A percentile compares a stretch with the other conserved stretches of the same genome.
Evolutionary conservation across 2,329 filamentous ascomycete species (phyloP).

Genomic region (Cyphellophora europaea): DNA sequence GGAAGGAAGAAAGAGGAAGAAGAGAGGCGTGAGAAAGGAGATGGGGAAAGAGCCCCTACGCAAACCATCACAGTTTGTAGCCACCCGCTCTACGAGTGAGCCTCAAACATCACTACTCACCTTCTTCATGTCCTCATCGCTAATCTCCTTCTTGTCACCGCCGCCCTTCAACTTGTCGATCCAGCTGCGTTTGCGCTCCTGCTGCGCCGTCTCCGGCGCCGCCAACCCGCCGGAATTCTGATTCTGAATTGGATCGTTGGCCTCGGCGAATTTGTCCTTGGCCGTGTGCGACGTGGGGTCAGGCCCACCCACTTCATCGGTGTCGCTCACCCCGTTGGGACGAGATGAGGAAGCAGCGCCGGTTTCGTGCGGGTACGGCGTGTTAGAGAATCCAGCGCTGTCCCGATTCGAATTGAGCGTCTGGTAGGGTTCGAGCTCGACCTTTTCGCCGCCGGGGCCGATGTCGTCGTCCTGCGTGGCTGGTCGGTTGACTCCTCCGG

Average conservation of each 20-base stretch:
- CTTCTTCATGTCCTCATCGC: conserved; percentile 13
- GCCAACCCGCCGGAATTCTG: conserved; percentile 2
- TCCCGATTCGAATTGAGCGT: conserved; percentile 7
- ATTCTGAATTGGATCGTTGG: conserved; percentile 11
- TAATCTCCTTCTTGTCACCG: conserved; percentile 3
- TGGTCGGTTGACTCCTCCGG: neutral
- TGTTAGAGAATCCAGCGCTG: neutral
- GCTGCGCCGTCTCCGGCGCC: neutral
- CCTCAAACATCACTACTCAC: too few relatives aligned
- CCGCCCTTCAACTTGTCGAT: conserved; percentile 5
- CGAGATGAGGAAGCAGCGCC: neutral
- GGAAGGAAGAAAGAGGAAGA: too few relatives aligned
- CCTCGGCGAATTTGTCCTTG: conserved; percentile 11
- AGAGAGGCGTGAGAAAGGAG: too few relatives aligned
- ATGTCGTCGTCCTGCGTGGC: neutral
- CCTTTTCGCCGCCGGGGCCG: neutral
- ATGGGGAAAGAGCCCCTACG: too few relatives aligned
- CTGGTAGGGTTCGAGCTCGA: conserved; percentile 11
- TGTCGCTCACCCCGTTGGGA: conserved; percentile 2
- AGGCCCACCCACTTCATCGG: too few relatives aligned
- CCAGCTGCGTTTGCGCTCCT: conserved; percentile 9
- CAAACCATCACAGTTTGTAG: too few relatives aligned
- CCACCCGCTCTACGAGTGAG: too few relatives aligned
- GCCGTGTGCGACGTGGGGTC: conserved; percentile 11
- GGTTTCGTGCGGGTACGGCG: neutral